These are phyloP conservation scores for Falciphora oryzae DNA, from an alignment of 2,329 filamentous ascomycete genomes.

Conservation along the genomic window DNA sequence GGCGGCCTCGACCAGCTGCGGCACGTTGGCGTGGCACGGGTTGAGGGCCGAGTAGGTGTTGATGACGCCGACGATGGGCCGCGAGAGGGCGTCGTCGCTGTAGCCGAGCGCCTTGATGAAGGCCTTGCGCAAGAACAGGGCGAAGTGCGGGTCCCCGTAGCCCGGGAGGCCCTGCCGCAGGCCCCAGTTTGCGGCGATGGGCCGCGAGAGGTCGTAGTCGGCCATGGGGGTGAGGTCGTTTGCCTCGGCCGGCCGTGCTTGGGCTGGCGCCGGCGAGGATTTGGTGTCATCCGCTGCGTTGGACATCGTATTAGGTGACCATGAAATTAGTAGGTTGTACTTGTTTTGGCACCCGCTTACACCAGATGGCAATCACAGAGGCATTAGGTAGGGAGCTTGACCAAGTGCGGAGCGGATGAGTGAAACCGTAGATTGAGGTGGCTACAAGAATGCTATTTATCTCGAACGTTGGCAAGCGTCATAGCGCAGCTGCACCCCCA, in stretches of 20 bases:
- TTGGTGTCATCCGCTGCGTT: not conserved
- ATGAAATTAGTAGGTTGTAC: no score
- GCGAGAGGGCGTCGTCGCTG: constrained; percentile 62
- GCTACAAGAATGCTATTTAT: no score
- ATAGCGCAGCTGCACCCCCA: not conserved
- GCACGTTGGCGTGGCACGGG: constrained; percentile 67
- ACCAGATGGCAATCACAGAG: no score
- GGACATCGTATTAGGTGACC: not conserved
- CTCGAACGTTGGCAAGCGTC: not conserved
- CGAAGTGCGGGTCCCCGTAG: constrained; percentile 71
- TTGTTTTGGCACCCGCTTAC: no score
- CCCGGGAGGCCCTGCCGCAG: constrained; percentile 59
- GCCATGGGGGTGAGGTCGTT: constrained; percentile 28
- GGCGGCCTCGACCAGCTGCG: constrained; percentile 64
- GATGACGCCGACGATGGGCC: constrained; percentile 68
- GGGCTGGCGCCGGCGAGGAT: not conserved
- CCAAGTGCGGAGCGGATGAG: not conserved
- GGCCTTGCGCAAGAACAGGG: constrained; percentile 66
- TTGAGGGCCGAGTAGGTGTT: constrained; percentile 71
- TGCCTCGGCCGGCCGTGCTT: not conserved
- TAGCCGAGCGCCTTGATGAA: constrained; percentile 75
- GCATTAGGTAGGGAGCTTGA: not conserved
- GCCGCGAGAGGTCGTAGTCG: constrained; percentile 59
- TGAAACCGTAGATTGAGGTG: not conserved
- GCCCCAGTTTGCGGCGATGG: constrained; percentile 39